Percentiles rank a stretch among this genome's conserved stretches.
phyloP scores from a whole-genome alignment of 2,329 filamentous ascomycete species.

The Cytospora schulzeri region DNA sequence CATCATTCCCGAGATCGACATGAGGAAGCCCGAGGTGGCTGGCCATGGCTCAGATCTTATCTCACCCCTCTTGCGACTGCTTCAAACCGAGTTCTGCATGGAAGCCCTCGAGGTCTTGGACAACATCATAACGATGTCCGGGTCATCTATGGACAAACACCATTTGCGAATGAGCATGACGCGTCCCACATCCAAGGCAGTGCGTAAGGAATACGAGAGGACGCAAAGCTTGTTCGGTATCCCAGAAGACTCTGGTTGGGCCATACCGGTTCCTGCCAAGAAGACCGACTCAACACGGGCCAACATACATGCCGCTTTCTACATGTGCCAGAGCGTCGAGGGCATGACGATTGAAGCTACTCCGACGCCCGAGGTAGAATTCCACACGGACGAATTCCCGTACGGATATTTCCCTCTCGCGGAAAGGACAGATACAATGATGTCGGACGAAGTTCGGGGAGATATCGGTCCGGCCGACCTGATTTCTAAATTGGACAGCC shows the following conservation, averaged over 20 bases:
- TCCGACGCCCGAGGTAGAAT: constrained; percentile 85
- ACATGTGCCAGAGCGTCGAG: constrained; percentile 78
- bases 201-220: constrained; percentile 91
- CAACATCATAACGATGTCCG: constrained; percentile 92
- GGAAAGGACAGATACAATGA: constrained; percentile 86
- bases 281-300: constrained; percentile 84
- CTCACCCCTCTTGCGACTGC: constrained; percentile 81
- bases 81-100: constrained; percentile 93
- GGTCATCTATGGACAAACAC: constrained; percentile 89
- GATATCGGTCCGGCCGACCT: constrained; percentile 81
- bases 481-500: constrained; percentile 74
- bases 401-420: constrained; percentile 74
- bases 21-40: constrained; percentile 87
- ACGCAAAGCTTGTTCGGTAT: constrained; percentile 96
- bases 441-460: constrained; percentile 77
- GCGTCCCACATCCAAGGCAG: constrained; percentile 77
- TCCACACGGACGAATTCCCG: constrained; percentile 85
- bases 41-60: constrained; percentile 93
- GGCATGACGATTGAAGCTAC: constrained; percentile 60
- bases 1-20: constrained; percentile 86
- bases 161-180: constrained; percentile 99
- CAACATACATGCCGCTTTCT: constrained; percentile 96
- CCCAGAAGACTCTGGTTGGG: constrained; percentile 93
- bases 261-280: constrained; percentile 87
- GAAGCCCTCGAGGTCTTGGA: constrained; percentile 90